Base-by-base conservation (phyloP, 2,329 filamentous ascomycete species). In the Daldinia sp. region DNA sequence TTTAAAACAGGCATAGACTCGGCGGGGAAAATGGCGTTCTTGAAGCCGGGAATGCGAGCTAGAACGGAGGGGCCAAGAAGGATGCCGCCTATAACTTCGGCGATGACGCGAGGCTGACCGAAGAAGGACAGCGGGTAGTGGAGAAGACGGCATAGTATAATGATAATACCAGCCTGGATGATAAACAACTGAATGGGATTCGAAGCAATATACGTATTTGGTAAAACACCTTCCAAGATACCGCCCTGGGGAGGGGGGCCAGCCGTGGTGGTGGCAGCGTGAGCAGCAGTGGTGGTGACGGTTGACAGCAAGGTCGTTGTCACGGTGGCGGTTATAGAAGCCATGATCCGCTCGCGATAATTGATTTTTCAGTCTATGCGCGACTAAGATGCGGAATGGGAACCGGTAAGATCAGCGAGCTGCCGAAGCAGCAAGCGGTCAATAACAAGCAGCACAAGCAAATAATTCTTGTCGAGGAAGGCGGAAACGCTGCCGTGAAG, bases 151-250 rank as follows among this genome's bases (percentile, higher is more conserved):
- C 90, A 93, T 79, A 93, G 87, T 64, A 92, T 86, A 73, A 93
- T 89, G 74, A 93, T 93, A 60, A 94, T 90, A 63, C 84, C 84
- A 33, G 89, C 90, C 88, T 94, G 91, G 55, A 94, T 91, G 74
- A 94, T 93, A 80, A 94, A 93, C 53, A 93, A 79, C 51, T 89
- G 88, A 69, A 94, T 90, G 6, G 92, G 92, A 72, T 93, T 90
- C 64, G 87, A 90, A 10, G 90, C 75, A 73, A 91, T 88, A 80
- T 91, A 93, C 33, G 86, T 77, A 33, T 90, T 85, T 1, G 92
- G 92, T 70, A 93, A 89, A 59, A 87, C 81, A 48, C 90, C 89
- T 71, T 93, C 91, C 48, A 95, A 82, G 67, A 95, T 87, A 70
- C 92, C 92, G 61, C 82, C 83, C 70, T 86, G 84, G 7, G 82